Base-by-base conservation (phyloP, 805 yeast genomes). In the Cyberlindnera samutprakarnensis region DNA sequence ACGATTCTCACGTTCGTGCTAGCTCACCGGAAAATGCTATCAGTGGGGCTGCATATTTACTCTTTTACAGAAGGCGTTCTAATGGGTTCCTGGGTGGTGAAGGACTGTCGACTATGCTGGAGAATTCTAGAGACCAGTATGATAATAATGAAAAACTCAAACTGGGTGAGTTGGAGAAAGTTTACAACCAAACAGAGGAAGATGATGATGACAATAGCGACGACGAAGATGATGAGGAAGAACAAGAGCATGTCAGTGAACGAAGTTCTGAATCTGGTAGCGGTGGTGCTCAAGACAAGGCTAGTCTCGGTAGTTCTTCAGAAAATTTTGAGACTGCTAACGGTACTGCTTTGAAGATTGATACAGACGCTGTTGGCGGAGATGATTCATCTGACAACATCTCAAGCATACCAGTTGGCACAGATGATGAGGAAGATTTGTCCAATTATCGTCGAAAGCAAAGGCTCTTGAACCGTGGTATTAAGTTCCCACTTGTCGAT, bases 21-120 rank as follows among this genome's bases (percentile, higher is more conserved):
- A 66, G 76, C 0, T 66, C 71, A 30, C 82, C 94, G 0, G 65
- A 65, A 18, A 69, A 74, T 15, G 59, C 82, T 8, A 59, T 84
- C 9, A 68, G 78, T 6, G 78, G 84, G 2, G 85, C 94, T 4
- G 97, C 97, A 0, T 90, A 90, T 54, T 61, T 90, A 37, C 57
- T 90, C 32, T 90, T 92, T 49, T 90, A 92, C 57, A 67, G 88
- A 40, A 76, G 76, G 38, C 60, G 65, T 20, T 44, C 65, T 0
- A 21, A 46, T 1, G 46, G 41, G 4, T 53, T 55, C 11, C 47
- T 74, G 18, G 84, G 84, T 1, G 75, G 79, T 6, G 59, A 56
- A 2, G 50, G 52, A 20, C 57, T 78, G 23, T 50, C 50, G 9
- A 48, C 57, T 3, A 54, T 68, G 51, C 53, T 76, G 15, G 41